phyloP scores from a whole-genome alignment of 352 stramenopile species.

The Phytophthora litchii region DNA sequence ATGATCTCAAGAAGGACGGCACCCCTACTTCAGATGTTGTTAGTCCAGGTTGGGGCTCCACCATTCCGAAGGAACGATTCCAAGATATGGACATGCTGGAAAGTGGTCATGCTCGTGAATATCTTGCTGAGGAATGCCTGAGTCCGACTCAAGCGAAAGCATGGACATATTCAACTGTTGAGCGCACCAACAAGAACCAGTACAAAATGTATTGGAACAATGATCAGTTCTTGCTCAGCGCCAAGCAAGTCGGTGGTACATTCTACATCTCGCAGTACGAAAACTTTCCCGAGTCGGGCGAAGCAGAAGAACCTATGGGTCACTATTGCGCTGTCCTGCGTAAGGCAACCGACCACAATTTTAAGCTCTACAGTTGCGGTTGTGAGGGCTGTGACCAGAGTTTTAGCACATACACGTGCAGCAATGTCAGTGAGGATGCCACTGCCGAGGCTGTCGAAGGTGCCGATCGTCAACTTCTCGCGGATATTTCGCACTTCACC shows the following conservation, averaged over 20 bases:
- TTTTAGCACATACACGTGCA: slow-evolving; percentile 85
- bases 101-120: slow-evolving; percentile 76
- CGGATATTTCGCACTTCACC: slow-evolving; percentile 85
- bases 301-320: slow-evolving; percentile 47
- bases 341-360: slow-evolving; percentile 78
- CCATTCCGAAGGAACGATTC: slow-evolving; percentile 73
- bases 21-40: slow-evolving; percentile 16
- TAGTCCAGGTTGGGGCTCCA: slow-evolving; percentile 56
- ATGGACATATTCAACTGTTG: slow-evolving; percentile 82
- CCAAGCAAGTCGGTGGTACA: slow-evolving; percentile 79
- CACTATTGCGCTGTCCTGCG: slow-evolving; percentile 85
- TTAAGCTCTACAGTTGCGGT: slow-evolving; percentile 87
- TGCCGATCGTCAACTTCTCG: slow-evolving; percentile 81
- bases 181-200: slow-evolving; percentile 85
- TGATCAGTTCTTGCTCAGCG: slow-evolving; percentile 84
- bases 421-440: slow-evolving; percentile 68
- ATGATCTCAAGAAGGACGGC: slow-evolving; percentile 32
- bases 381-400: slow-evolving; percentile 89
- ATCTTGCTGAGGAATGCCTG: slow-evolving; percentile 83
- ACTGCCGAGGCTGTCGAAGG: slow-evolving; percentile 29
- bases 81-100: slow-evolving; percentile 90
- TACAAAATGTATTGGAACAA: slow-evolving; percentile 91
- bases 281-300: slow-evolving; percentile 74
- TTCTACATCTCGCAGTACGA: slow-evolving; percentile 93
- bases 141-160: slow-evolving; percentile 78